Evolutionary conservation across 306 rosid species (phyloP), one percentile per base, ranked within the genome.

Genomic region (Gynostemma pentaphyllum): DNA sequence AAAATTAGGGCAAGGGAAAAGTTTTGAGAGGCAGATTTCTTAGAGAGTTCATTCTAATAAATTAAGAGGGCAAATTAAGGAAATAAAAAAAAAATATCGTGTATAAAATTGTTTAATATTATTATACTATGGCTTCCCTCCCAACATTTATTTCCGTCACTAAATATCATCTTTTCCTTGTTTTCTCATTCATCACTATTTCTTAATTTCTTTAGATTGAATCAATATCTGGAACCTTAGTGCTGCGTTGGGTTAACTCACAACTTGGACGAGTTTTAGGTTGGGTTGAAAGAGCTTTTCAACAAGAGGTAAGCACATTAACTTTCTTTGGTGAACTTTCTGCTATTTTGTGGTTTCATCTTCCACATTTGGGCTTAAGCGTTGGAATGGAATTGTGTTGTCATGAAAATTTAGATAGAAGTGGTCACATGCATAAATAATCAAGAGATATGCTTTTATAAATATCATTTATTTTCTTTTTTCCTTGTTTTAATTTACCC

Each of bases 201-300:
- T 39, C 56, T 60, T 28, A 36, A 19, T 11, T 73, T 54, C 55
- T 67, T 56, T 68, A 92, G 99, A 88, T 92, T 81, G 99, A 86
- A 77, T 75, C 88, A 19, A 80, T 86, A 78, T 92, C 99, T 71
- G 99, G 99, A 80, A 92, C 96, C 0, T 68, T 92, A 79, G 99
- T 92, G 74, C 71, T 92, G 81, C 99, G 99, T 13, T 92, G 99
- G 99, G 78, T 92, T 80, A 92, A 88, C 76, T 73, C 95, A 8
- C 99, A 92, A 69, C 99, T 92, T 68, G 96, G 79, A 74, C 83
- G 95, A 76, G 79, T 92, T 74, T 79, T 84, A 76, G 85, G 94
- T 62, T 92, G 99, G 99, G 99, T 88, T 44, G 96, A 88, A 62
- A 83, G 99, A 72, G 85, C 94, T 70, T 75, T 87, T 72, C 80